Evolutionary conservation across 2,329 filamentous ascomycete species (phyloP), one percentile per base, ranked within the genome.

Genomic region (Ophiostoma novo-ulmi): DNA sequence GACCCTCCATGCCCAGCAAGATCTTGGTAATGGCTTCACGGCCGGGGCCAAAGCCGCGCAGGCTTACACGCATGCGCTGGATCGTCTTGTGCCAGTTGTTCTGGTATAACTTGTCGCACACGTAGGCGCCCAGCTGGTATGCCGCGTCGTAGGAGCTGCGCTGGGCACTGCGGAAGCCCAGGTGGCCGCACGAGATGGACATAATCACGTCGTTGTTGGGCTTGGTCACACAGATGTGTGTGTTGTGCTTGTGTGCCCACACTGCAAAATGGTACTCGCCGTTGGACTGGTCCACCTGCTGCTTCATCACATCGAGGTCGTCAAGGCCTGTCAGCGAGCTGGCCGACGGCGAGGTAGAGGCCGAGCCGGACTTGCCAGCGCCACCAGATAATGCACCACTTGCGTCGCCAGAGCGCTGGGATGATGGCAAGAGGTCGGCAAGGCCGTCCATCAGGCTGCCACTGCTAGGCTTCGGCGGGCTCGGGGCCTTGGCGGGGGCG

Each of bases 11-110:
- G 48, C 94, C 94, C 80, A 99, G 82, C 71, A 99, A 81, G 6
- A 94, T 91, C 85, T 98, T 99, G 70, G 89, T 89, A 69, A 93
- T 91, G 1, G 95, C 95, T 76, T 98, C 94, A 75, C 96, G 86
- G 1, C 95, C 95, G 11, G 85, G 82, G 1, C 94, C 95, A 78
- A 95, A 99, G 0, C 94, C 94, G 76, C 93, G 87, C 74, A 97
- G 83, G 5, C 94, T 84, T 68, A 99, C 83, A 80, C 97, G 93
- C 73, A 99, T 78, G 70, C 86, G 84, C 74, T 88, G 83, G 71
- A 98, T 96, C 75, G 92, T 88, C 74, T 88, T 83, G 76, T 93
- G 83, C 83, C 92, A 88, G 61, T 91, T 92, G 76, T 87, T 88
- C 80, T 97, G 93, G 78, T 94, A 89, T 74, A 99, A 90, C 79